These are phyloP conservation scores for Leccinum obscurum DNA, from an alignment of 768 basidiomycete genomes.

Conservation along the genomic window DNA sequence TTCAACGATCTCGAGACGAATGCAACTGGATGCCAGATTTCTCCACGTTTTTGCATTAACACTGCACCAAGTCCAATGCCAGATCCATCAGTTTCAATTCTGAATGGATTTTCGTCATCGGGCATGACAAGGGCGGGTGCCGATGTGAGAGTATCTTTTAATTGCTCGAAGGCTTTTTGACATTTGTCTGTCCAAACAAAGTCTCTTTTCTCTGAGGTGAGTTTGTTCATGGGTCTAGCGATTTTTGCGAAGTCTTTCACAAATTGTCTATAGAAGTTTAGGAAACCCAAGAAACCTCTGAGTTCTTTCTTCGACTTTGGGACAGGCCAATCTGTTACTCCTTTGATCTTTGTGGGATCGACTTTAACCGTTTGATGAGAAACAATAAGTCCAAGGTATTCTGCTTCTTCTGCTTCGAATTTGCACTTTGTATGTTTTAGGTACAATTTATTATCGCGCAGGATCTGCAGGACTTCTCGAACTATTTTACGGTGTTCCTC, in stretches of 20 bases:
- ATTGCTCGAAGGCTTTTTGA: not conserved
- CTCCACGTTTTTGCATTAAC: not conserved
- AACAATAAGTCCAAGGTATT: not conserved
- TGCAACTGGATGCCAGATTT: not conserved
- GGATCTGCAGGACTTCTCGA: too few relatives aligned
- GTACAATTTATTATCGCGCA: too few relatives aligned
- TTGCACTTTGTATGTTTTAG: too few relatives aligned
- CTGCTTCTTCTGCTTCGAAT: too few relatives aligned
- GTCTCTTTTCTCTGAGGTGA: not conserved
- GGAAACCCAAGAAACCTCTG: not conserved
- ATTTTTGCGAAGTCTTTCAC: not conserved
- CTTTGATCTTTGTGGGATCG: not conserved
- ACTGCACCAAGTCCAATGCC: not conserved
- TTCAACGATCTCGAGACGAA: not conserved
- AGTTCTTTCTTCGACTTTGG: not conserved
- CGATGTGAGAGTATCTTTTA: accelerated
- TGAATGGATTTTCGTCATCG: not conserved
- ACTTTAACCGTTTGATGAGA: not conserved
- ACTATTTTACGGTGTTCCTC: too few relatives aligned
- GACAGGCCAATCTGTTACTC: not conserved
- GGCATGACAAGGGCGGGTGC: not conserved
- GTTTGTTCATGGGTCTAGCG: not conserved
- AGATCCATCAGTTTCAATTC: not conserved
- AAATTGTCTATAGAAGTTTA: not conserved
- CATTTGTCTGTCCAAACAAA: not conserved